Percentiles rank a stretch among this genome's conserved stretches.
Evolutionary conservation across 257 asterid species (phyloP).

Genomic region (Henckelia pumila): DNA sequence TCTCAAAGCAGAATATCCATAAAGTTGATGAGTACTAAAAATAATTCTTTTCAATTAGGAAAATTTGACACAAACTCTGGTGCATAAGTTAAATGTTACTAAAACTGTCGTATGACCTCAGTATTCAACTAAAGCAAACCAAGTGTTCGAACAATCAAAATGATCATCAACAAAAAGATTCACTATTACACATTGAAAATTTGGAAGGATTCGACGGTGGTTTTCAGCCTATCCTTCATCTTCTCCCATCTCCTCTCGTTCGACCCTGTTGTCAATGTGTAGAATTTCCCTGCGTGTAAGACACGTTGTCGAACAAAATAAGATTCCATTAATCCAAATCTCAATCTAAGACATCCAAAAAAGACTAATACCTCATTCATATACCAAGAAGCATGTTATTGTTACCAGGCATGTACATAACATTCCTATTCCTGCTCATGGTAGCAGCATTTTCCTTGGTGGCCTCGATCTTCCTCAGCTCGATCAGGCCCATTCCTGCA

Average conservation of each 20-base stretch:
- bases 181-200: slow-evolving; percentile 58
- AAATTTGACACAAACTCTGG: not conserved
- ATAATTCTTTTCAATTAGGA: not conserved
- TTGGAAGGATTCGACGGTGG: slow-evolving; percentile 78
- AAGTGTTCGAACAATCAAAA: not conserved
- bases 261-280: slow-evolving; percentile 82
- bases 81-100: not conserved
- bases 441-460: too few relatives aligned
- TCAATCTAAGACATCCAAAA: not conserved
- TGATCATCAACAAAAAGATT: too few relatives aligned
- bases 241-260: slow-evolving; percentile 94
- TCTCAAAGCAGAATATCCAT: not conserved
- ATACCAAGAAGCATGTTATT: too few relatives aligned
- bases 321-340: not conserved
- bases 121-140: not conserved
- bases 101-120: not conserved
- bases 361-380: slow-evolving; percentile 15
- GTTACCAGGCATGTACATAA: too few relatives aligned
- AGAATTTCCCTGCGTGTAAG: slow-evolving; percentile 71
- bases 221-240: slow-evolving; percentile 80
- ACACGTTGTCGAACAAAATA: not conserved
- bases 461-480: too few relatives aligned
- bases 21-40: not conserved
- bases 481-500: too few relatives aligned
- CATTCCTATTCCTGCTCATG: too few relatives aligned